A percentile compares a stretch with the other conserved stretches of the same genome.
These are phyloP conservation scores for Microcyclospora tardicrescens DNA, from an alignment of 2,329 filamentous ascomycete species.

Conservation along the genomic window DNA sequence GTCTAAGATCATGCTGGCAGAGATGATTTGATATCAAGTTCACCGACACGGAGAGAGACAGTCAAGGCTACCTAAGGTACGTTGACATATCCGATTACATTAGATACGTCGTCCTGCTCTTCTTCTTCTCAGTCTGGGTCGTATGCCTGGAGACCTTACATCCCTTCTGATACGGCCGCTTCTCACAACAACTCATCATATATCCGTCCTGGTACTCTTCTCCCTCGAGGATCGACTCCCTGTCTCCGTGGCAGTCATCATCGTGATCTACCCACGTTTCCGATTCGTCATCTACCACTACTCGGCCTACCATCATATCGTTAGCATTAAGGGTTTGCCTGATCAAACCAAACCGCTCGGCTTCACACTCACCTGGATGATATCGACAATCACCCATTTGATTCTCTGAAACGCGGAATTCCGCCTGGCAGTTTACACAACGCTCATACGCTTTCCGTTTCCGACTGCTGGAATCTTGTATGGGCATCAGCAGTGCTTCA, in stretches of 20 bases:
- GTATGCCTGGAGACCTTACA: not conserved
- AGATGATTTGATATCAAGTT: no score
- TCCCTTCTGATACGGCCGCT: not conserved
- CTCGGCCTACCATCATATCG: not conserved
- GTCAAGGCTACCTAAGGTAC: no score
- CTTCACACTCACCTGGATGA: not conserved
- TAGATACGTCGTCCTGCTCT: no score
- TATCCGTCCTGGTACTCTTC: not conserved
- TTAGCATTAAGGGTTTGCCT: no score
- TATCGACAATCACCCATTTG: not conserved
- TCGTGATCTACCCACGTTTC: not conserved
- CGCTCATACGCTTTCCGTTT: not conserved
- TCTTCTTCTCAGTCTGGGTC: not conserved
- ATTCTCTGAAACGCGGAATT: not conserved
- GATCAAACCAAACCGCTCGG: no score
- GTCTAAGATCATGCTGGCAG: no score
- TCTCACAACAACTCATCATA: not conserved
- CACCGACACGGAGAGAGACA: no score
- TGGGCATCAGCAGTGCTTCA: no score
- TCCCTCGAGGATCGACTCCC: not conserved
- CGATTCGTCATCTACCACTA: not conserved
- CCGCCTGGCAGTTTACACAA: not conserved
- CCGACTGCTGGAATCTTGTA: no score
- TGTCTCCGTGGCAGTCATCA: not conserved
- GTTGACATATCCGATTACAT: no score